Conservation (phyloP, 2,329 filamentous ascomycete genomes). For the Colletotrichum destructivum region DNA sequence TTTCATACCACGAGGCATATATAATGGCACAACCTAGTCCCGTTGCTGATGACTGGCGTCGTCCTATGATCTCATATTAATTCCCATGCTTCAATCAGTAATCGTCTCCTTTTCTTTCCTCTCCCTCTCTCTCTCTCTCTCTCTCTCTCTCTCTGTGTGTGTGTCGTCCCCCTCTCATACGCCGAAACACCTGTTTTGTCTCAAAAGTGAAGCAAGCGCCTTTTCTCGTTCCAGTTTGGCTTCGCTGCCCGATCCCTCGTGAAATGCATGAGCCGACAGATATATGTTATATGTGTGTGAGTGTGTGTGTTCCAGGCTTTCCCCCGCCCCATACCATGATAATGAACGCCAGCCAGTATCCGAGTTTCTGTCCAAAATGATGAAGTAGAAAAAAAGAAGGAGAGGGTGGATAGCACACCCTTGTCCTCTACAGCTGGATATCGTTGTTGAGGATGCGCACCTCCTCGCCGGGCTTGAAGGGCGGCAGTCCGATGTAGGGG, state of each 20-base stretch:
- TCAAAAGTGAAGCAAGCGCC: slow-evolving; percentile 5
- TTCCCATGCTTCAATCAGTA: neutral
- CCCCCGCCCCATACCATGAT: neutral
- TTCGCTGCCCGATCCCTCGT: neutral
- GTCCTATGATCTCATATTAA: too few relatives aligned
- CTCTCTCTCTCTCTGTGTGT: too few relatives aligned
- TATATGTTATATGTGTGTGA: neutral
- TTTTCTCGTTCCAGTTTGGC: neutral
- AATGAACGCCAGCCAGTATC: slow-evolving; percentile 14
- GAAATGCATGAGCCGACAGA: slow-evolving; percentile 10
- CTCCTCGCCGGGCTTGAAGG: slow-evolving; percentile 98
- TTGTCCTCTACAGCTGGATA: slow-evolving; percentile 77
- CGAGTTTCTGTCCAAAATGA: neutral
- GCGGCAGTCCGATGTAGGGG: slow-evolving; percentile 91
- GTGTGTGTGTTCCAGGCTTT: slow-evolving; percentile 1
- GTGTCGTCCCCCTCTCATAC: neutral
- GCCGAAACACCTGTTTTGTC: slow-evolving; percentile 17
- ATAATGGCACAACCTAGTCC: neutral
- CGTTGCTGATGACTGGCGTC: neutral
- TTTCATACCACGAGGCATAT: neutral
- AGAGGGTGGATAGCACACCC: neutral
- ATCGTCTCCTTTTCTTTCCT: neutral
- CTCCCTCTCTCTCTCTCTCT: neutral
- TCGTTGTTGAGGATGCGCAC: slow-evolving; percentile 89
- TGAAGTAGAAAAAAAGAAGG: neutral